Evolutionary conservation across 306 rosid species (phyloP), one percentile per base, ranked within the genome.

Genomic region (Abrus pulchellus): DNA sequence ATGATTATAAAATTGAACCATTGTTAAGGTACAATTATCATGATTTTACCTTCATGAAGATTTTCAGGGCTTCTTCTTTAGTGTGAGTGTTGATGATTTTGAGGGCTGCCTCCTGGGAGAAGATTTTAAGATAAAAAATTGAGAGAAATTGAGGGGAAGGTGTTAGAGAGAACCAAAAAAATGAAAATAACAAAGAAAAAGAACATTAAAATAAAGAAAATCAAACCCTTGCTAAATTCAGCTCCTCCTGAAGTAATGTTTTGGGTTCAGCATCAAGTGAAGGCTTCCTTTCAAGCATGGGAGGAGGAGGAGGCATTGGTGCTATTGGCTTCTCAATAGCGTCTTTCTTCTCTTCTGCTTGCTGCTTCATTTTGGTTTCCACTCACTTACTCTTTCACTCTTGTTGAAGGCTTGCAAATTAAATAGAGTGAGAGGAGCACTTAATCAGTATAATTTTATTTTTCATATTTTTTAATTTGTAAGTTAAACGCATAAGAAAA

Each of bases 241-340:
- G 34, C 64, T 90, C 88, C 4, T 63, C 75, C 36, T 44, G 53
- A 1, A 55, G 48, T 0, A 88, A 78, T 0, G 90, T 90, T 47
- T 83, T 88, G 0, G 94, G 94, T 48, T 90, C 92, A 27, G 68
- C 4, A 0, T 83, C 89, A 9, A 88, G 13, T 41, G 91, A 90
- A 33, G 65, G 10, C 13, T 49, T 75, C 69, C 86, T 86, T 47
- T 80, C 80, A 70, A 90, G 87, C 5, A 55, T 66, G 3, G 69
- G 5, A 3, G 56, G 45, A 20, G 52, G 12, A 9, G 82, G 52
- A 20, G 68, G 54, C 50, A 36, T 6, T 20, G 83, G 43, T 5
- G 68, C 0, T 3, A 33, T 1, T 9, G 80, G 65, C 12, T 66
- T 76, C 45, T 79, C 79, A 7, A 9, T 61, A 1, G 9, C 13